Percentiles rank a stretch among this genome's conserved stretches.
Conservation (phyloP, 2,329 filamentous ascomycete genomes). For the Hyphodiscus sp. region DNA sequence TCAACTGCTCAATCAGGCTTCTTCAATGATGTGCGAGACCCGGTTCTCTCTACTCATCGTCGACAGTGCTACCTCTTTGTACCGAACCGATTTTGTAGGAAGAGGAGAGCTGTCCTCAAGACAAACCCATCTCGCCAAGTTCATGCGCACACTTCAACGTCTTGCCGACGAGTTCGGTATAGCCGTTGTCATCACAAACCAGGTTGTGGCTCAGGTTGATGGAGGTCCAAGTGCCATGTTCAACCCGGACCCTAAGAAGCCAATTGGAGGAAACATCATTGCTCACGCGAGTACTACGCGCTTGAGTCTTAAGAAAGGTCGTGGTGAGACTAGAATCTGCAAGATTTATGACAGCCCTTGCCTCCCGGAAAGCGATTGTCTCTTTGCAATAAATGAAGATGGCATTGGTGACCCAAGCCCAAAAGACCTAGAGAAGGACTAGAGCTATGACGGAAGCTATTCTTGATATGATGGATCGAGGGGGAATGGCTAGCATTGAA, state of each 20-base stretch:
- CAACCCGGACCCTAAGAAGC: constrained; percentile 98
- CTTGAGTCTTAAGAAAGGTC: constrained; percentile 90
- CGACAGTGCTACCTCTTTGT: constrained; percentile 90
- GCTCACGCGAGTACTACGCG: constrained; percentile 94
- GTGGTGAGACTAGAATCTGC: constrained; percentile 91
- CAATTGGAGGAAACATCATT: constrained; percentile 97
- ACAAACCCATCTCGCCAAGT: constrained; percentile 83
- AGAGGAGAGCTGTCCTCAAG: constrained; percentile 92
- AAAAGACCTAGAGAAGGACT: constrained; percentile 87
- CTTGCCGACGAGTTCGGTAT: constrained; percentile 85
- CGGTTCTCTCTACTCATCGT: constrained; percentile 93
- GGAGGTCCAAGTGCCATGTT: constrained; percentile 97
- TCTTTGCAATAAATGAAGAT: constrained; percentile 96
- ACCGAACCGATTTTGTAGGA: constrained; percentile 95
- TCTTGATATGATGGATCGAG: background rate
- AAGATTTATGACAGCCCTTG: constrained; percentile 99
- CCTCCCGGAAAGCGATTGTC: constrained; percentile 88
- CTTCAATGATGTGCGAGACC: constrained; percentile 99
- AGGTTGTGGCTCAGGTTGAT: constrained; percentile 97
- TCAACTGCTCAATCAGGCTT: constrained; percentile 87
- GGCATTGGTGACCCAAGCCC: constrained; percentile 93
- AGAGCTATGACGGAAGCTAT: background rate
- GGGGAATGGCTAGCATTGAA: background rate
- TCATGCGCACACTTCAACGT: constrained; percentile 77
- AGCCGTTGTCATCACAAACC: constrained; percentile 96